Evolutionary conservation across 106 monocot species (phyloP), one percentile per base, ranked within the genome.

Genomic region (Dactylorhiza incarnata): DNA sequence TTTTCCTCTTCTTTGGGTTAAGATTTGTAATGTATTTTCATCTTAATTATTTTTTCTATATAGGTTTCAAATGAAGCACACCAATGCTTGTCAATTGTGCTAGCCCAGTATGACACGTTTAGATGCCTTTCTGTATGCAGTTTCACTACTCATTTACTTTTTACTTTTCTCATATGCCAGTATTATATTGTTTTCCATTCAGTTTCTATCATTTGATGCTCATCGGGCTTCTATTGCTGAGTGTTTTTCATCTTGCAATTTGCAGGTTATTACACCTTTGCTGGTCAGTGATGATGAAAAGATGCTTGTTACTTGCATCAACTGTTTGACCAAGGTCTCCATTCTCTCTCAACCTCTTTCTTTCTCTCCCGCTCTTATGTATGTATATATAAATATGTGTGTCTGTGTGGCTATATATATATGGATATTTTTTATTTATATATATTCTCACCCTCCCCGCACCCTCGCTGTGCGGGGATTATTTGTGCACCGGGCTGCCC

Each of bases 31-130:
- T 47, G 16, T 78, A 19, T 17, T 78, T 46, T 53, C 9, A 65
- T 43, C 74, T 81, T 20, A 49, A n/a, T 55, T 82, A 29, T 72
- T 58, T 16, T 79, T 71, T 49, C 8, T 78, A 58, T 68, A n/a
- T 89, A 99, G 99, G 88, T 92, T 59, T 86, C 94, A 79, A 89
- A 82, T 88, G 94, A 94, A 83, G 99, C 92, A 44, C 81, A 99
- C 48, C 81, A 84, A 61, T 92, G 94, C 75, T 79, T 99, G 72
- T 85, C 80, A 63, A 78, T 78, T 51, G 49, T 99, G 17, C 82
- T 99, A 65, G 63, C 89, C 72, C 86, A 92, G 25, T 94, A 94
- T 73, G 89, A 99, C 77, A 84, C 89, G n/a, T 90, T 84, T 85
- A 81, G 91, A 94, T 99, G 89, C 76, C 94, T 99, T 74, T 68